A percentile compares a stretch with the other conserved stretches of the same genome.
Evolutionary conservation across 495 filamentous ascomycete genomes (phyloP).

Genomic region (Penicillium steckii): DNA sequence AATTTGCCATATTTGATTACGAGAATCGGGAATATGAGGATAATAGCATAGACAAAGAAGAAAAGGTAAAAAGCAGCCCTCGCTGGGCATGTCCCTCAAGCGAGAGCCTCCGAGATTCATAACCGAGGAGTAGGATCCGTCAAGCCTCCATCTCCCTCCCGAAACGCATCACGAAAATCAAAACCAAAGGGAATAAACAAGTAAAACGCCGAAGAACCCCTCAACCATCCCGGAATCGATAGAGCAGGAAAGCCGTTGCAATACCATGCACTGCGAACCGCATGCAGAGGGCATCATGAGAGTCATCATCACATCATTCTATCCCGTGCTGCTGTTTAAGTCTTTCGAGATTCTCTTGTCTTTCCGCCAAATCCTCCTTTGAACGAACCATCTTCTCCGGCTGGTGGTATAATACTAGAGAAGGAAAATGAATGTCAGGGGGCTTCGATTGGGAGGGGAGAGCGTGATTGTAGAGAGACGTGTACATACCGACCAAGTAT

Average conservation of each 20-base stretch:
- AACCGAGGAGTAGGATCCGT: slow-evolving; percentile 7
- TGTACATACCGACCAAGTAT: slow-evolving; percentile 89
- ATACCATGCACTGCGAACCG: slow-evolving; percentile 39
- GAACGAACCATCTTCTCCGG: slow-evolving; percentile 94
- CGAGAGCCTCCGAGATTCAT: slow-evolving; percentile 8
- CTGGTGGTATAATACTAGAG: slow-evolving; percentile 91
- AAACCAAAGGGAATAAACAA: slow-evolving; percentile 14
- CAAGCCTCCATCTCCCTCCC: slow-evolving; percentile 13
- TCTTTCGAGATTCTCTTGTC: slow-evolving; percentile 96
- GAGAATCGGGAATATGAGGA: neutral
- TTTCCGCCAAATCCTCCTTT: slow-evolving; percentile 90
- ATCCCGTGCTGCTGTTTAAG: slow-evolving; percentile 97
- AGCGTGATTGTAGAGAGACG: no score
- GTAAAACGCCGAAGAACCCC: slow-evolving; percentile 46
- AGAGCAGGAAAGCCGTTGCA: slow-evolving; percentile 32
- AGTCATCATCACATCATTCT: slow-evolving; percentile 66
- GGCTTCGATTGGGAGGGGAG: no score
- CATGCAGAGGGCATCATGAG: slow-evolving; percentile 39
- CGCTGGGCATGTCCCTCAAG: slow-evolving; percentile 3
- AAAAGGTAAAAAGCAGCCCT: slow-evolving; percentile 15
- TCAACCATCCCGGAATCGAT: slow-evolving; percentile 39
- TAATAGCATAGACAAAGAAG: slow-evolving; percentile 9
- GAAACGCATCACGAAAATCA: no score
- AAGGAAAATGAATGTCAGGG: neutral
- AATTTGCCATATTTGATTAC: neutral